Evolutionary conservation across 768 basidiomycete genomes (phyloP).

Genomic region (Lactarius trivialis): DNA sequence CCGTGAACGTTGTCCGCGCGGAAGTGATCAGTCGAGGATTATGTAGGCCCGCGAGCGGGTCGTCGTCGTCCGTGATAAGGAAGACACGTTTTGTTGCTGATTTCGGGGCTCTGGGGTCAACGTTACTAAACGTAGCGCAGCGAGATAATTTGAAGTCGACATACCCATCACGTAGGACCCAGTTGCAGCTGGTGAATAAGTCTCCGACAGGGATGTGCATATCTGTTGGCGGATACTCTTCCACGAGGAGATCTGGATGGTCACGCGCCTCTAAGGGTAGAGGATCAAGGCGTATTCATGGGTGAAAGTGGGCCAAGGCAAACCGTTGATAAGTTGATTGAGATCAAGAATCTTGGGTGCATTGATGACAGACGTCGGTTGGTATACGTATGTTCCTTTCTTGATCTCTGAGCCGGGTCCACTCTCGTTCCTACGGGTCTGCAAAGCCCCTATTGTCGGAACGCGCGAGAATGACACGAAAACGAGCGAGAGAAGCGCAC

Average conservation of each 20-base stretch:
- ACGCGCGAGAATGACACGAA: neutral
- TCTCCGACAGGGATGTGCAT: slow-evolving; percentile 73
- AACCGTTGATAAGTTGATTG: slow-evolving; percentile 72
- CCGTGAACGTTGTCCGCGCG: slow-evolving; percentile 64
- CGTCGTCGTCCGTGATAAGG: slow-evolving; percentile 85
- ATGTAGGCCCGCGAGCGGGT: slow-evolving; percentile 55
- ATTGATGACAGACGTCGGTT: slow-evolving; percentile 68
- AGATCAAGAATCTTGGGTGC: slow-evolving; percentile 79
- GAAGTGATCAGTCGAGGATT: slow-evolving; percentile 58
- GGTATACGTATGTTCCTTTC: slow-evolving; percentile 63
- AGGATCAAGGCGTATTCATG: slow-evolving; percentile 1
- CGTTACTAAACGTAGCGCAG: neutral
- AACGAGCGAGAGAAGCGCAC: slow-evolving; percentile 40
- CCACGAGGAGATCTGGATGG: slow-evolving; percentile 49
- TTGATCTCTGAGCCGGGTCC: slow-evolving; percentile 53
- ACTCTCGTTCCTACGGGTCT: slow-evolving; percentile 35
- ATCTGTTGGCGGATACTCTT: slow-evolving; percentile 59
- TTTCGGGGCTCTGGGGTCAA: slow-evolving; percentile 58
- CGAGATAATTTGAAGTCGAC: neutral
- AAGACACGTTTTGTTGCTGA: slow-evolving; percentile 91
- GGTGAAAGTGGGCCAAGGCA: slow-evolving; percentile 17
- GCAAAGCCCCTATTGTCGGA: neutral
- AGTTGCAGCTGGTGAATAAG: slow-evolving; percentile 86
- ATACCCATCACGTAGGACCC: slow-evolving; percentile 84
- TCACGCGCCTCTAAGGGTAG: slow-evolving; percentile 52